phyloP scores from a whole-genome alignment of 768 basidiomycete species.

The Suillus subaureus region DNA sequence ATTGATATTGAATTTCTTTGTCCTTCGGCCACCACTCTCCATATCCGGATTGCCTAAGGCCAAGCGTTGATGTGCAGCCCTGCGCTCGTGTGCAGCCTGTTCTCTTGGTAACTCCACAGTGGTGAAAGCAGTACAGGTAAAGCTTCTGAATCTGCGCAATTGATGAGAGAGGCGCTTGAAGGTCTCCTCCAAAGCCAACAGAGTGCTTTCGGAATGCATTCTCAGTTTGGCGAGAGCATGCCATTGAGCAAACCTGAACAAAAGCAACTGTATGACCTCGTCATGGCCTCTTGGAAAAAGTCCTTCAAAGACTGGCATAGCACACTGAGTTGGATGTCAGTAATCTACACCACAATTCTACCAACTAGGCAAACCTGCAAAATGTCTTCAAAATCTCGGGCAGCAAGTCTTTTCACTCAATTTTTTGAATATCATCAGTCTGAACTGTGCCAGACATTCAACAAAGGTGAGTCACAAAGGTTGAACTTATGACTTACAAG shows the following conservation, averaged over 20 bases:
- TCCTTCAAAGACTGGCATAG: conserved; percentile 35
- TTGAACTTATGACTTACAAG: no score
- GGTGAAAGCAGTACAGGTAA: conserved; percentile 25
- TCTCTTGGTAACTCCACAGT: conserved; percentile 43
- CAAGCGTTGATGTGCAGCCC: background rate
- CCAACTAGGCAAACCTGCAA: no score
- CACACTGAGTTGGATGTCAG: conserved; percentile 19
- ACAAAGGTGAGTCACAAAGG: no score
- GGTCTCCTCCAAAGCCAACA: background rate
- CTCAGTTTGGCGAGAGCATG: conserved; percentile 29
- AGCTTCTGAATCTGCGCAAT: conserved; percentile 34
- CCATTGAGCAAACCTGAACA: conserved; percentile 5
- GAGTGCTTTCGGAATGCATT: conserved; percentile 24
- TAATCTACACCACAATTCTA: no score
- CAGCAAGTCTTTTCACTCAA: no score
- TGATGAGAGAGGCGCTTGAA: conserved; percentile 19
- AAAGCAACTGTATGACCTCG: conserved; percentile 11
- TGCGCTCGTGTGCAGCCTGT: conserved; percentile 29
- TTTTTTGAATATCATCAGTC: no score
- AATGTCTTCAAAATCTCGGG: no score
- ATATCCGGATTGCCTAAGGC: background rate
- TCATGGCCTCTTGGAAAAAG: conserved; percentile 20
- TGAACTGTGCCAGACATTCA: no score
- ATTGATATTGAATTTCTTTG: conserved; percentile 24
- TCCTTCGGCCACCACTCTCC: background rate